Evolutionary conservation across 192 early-diverging fungal genomes (phyloP), one percentile per base, ranked within the genome.

Genomic region (Jimgerdemannia flammicorona): DNA sequence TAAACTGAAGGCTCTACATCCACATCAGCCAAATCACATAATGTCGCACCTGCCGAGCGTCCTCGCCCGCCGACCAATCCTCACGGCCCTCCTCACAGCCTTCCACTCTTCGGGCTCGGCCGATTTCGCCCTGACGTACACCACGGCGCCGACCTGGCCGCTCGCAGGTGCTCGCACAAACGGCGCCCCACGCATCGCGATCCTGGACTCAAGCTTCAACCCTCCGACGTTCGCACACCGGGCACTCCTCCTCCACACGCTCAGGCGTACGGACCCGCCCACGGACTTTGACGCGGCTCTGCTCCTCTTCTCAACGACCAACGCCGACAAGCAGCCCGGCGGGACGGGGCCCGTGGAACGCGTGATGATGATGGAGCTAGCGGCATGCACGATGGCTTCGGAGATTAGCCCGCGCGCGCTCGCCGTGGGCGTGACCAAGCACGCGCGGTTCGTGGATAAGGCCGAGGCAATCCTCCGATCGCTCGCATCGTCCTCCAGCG

Each of bases 191-290:
- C 49, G 49, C 67, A 68, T 68, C 29, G 67, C 67, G 8, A 84
- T 93, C 9, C 84, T 94, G 40, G 93, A 94, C 79, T 90, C 92
- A 49, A 92, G 91, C 6, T 94, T 94, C 79, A 94, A 94, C 68
- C 93, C 93, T 29, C 89, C 89, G 3, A 90, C 89, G 40, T 75
- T 79, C 18, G 89, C 89, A 0, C 89, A 90, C 68, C 78, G 86
- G 72, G 75, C 85, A 69, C 86, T 93, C 70, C 77, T 94, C 67
- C 44, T 81, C 77, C 71, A 75, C 66, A 29, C 88, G 71, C 20
- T 84, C 3, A 63, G 18, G 3, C 20, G 72, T 8, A 49, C 69
- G 8, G 14, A 40, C 20, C 54, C 19, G 4, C 75, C 79, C n/a
- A 69, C 81, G 14, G 72, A 76, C 17, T 89, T 91, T 71, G 88